These are phyloP conservation scores for fission yeast (Schizosaccharomyces pombe) DNA, from an alignment of 805 yeast genomes.

Conservation along the genomic window DNA sequence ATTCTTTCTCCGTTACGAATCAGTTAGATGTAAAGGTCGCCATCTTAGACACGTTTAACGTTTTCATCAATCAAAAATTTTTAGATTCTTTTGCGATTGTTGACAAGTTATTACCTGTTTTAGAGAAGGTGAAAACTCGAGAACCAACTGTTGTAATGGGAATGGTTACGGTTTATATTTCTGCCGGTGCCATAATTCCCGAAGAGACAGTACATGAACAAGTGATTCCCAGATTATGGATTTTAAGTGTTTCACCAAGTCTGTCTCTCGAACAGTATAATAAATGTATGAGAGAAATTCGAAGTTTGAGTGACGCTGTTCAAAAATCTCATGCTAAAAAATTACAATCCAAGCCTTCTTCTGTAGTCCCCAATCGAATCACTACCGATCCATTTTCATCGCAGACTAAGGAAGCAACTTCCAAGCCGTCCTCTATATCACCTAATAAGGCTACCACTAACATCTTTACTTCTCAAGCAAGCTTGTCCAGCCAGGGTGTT, in stretches of 20 bases:
- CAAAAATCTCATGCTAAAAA: neutral
- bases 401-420: too few relatives aligned
- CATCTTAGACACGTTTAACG: conserved; percentile 22
- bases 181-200: conserved; percentile 18
- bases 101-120: conserved; percentile 62
- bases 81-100: conserved; percentile 25
- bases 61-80: neutral
- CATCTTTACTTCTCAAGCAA: too few relatives aligned
- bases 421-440: too few relatives aligned
- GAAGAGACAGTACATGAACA: conserved; percentile 30
- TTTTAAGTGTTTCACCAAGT: conserved; percentile 24
- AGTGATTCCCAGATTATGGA: conserved; percentile 31
- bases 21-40: conserved; percentile 24
- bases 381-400: too few relatives aligned
- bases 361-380: too few relatives aligned
- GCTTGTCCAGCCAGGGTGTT: too few relatives aligned
- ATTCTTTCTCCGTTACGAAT: neutral
- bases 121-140: conserved; percentile 52
- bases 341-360: neutral
- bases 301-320: neutral
- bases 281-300: conserved; percentile 18
- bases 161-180: conserved; percentile 22
- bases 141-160: conserved; percentile 39
- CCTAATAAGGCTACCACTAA: too few relatives aligned
- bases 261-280: conserved; percentile 23